These are phyloP conservation scores for Ramaria sp. DNA, from an alignment of 768 basidiomycete species.

Conservation along the genomic window DNA sequence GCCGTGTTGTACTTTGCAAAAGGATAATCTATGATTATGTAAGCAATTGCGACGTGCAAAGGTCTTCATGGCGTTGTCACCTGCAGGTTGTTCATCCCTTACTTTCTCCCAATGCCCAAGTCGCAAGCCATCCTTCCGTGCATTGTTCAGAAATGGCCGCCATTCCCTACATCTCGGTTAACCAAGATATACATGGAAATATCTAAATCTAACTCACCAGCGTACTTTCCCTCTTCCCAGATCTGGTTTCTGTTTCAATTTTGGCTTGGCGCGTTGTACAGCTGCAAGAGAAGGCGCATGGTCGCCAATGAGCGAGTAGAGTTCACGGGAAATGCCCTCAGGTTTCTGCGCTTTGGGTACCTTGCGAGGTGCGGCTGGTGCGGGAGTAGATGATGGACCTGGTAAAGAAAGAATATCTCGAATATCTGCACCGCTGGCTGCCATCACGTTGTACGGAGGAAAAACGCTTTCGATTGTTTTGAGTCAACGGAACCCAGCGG, in stretches of 20 bases:
- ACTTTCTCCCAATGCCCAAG: slow-evolving; percentile 80
- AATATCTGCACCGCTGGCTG: slow-evolving; percentile 53
- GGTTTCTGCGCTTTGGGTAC: slow-evolving; percentile 46
- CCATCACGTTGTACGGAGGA: slow-evolving; percentile 6
- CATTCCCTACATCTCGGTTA: slow-evolving; percentile 47
- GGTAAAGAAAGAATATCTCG: slow-evolving; percentile 72
- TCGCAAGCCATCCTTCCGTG: slow-evolving; percentile 54
- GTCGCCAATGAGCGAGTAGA: slow-evolving; percentile 92
- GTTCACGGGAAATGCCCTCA: slow-evolving; percentile 85
- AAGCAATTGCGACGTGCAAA: neutral
- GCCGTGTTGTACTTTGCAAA: slow-evolving; percentile 80
- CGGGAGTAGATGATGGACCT: slow-evolving; percentile 25
- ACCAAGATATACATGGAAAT: neutral
- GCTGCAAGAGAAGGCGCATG: slow-evolving; percentile 78
- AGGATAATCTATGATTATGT: slow-evolving; percentile 43
- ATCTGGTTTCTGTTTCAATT: slow-evolving; percentile 79
- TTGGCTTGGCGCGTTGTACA: slow-evolving; percentile 60
- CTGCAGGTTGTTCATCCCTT: slow-evolving; percentile 38
- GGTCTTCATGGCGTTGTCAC: slow-evolving; percentile 26
- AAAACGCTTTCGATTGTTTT: too few species aligned
- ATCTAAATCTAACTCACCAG: slow-evolving; percentile 39
- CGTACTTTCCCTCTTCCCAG: slow-evolving; percentile 53
- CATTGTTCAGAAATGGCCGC: slow-evolving; percentile 60
- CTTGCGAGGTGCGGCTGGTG: slow-evolving; percentile 41
- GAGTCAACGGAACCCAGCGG: too few species aligned